These are phyloP conservation scores for Kwoniella dendrophila DNA, from an alignment of 768 basidiomycete species.

Conservation along the genomic window DNA sequence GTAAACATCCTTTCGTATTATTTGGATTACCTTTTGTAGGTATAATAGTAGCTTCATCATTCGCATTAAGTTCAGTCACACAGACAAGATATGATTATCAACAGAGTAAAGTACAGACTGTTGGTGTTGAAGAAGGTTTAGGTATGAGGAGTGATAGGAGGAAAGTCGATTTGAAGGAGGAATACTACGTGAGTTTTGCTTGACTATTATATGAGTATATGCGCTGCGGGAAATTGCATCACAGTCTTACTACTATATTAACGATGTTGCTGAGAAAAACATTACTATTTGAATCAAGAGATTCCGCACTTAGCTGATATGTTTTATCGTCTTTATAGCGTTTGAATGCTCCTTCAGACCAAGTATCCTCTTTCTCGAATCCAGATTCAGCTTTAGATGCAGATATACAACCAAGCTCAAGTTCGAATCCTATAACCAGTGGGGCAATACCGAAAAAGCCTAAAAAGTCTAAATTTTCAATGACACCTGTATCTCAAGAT, in stretches of 20 bases:
- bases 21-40: slow-evolving; percentile 87
- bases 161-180: slow-evolving; percentile 88
- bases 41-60: slow-evolving; percentile 83
- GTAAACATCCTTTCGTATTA: slow-evolving; percentile 56
- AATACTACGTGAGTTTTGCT: slow-evolving; percentile 79
- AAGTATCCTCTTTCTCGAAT: slow-evolving; percentile 5
- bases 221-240: too few species aligned
- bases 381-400: slow-evolving; percentile 5
- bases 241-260: too few species aligned
- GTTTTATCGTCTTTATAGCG: slow-evolving; percentile 20
- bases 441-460: slow-evolving; percentile 13
- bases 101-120: slow-evolving; percentile 29
- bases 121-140: slow-evolving; percentile 44
- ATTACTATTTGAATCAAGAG: too few species aligned
- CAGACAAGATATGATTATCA: slow-evolving; percentile 90
- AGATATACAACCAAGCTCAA: too few species aligned
- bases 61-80: slow-evolving; percentile 77
- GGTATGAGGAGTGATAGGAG: slow-evolving; percentile 47
- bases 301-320: too few species aligned
- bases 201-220: background rate
- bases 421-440: slow-evolving; percentile 10
- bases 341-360: slow-evolving; percentile 21
- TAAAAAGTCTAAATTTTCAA: slow-evolving; percentile 34
- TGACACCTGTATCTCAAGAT: slow-evolving; percentile 56
- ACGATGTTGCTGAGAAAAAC: too few species aligned